Evolutionary conservation across 1,139 yeast genomes (phyloP).

Genomic region (Casaregolazyma suthepensis): DNA sequence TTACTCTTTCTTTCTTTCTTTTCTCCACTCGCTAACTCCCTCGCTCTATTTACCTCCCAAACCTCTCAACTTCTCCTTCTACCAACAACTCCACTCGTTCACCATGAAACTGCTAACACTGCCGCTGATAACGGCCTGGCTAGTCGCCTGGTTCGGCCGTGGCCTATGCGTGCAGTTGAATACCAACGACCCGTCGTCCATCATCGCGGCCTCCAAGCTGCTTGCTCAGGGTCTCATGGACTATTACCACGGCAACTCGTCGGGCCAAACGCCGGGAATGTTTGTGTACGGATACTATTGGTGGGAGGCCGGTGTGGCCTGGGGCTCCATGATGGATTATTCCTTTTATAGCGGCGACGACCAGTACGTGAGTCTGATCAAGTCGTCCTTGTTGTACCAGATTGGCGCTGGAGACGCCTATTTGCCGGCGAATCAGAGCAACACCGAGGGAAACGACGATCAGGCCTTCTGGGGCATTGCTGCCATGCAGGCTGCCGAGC

Average conservation of each 20-base stretch:
- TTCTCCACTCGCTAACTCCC: no score
- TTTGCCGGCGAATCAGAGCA: conserved; percentile 68
- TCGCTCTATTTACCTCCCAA: no score
- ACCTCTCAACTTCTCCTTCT: neutral
- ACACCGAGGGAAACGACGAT: conserved; percentile 87
- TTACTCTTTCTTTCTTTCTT: no score
- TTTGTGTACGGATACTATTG: conserved; percentile 75
- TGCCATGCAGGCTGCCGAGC: conserved; percentile 77
- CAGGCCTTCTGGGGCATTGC: conserved; percentile 89
- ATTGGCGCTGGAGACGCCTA: conserved; percentile 61
- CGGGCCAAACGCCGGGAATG: conserved; percentile 61
- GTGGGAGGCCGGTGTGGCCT: conserved; percentile 94
- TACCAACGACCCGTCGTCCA: conserved; percentile 24
- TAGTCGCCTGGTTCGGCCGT: neutral
- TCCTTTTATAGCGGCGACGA: conserved; percentile 57
- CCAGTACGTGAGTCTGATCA: conserved; percentile 50
- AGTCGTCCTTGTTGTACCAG: conserved; percentile 57
- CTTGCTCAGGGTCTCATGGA: conserved; percentile 61
- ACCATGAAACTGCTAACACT: neutral
- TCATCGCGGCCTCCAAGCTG: conserved; percentile 44
- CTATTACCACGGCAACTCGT: conserved; percentile 57
- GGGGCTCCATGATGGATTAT: conserved; percentile 71
- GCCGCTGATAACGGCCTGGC: conserved; percentile 1
- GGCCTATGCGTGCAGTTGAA: conserved; percentile 7
- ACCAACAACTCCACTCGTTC: neutral